Percentiles rank a stretch among this genome's conserved stretches.
Conservation (phyloP, 2,329 filamentous ascomycete genomes). For the Venturia effusa region DNA sequence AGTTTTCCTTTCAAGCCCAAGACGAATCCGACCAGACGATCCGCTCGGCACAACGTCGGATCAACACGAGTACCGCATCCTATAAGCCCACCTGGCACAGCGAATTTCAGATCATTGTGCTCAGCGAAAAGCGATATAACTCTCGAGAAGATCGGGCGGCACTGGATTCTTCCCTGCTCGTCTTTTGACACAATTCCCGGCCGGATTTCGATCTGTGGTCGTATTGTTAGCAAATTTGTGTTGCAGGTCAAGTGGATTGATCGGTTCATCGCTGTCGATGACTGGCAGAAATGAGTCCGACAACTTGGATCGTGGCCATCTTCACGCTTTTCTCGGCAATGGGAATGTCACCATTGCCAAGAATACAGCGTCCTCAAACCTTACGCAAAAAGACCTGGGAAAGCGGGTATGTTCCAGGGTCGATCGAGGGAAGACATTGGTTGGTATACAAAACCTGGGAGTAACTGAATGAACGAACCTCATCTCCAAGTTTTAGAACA, state of each 20-base stretch:
- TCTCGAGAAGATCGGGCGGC: slow-evolving; percentile 92
- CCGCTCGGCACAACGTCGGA: slow-evolving; percentile 93
- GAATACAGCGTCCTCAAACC: neutral
- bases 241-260: too few species aligned
- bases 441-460: neutral
- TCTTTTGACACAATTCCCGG: slow-evolving; percentile 98
- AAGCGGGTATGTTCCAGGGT: neutral
- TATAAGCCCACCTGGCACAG: slow-evolving; percentile 53
- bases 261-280: too few species aligned
- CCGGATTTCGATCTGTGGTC: slow-evolving; percentile 67
- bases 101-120: slow-evolving; percentile 92
- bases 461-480: slow-evolving; percentile 30
- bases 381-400: neutral
- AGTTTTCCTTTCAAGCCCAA: slow-evolving; percentile 88
- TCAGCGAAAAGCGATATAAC: slow-evolving; percentile 89
- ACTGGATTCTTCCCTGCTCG: slow-evolving; percentile 85
- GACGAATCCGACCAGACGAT: slow-evolving; percentile 97
- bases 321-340: neutral
- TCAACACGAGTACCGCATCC: slow-evolving; percentile 95
- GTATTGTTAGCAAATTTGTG: neutral
- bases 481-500: slow-evolving; percentile 91
- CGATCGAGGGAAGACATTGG: too few species aligned
- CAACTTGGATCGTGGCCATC: too few species aligned
- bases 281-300: too few species aligned
- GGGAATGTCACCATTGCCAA: neutral